Evolutionary conservation across 2,329 filamentous ascomycete species (phyloP), one percentile per base, ranked within the genome.

Genomic region (Alternaria rosae): DNA sequence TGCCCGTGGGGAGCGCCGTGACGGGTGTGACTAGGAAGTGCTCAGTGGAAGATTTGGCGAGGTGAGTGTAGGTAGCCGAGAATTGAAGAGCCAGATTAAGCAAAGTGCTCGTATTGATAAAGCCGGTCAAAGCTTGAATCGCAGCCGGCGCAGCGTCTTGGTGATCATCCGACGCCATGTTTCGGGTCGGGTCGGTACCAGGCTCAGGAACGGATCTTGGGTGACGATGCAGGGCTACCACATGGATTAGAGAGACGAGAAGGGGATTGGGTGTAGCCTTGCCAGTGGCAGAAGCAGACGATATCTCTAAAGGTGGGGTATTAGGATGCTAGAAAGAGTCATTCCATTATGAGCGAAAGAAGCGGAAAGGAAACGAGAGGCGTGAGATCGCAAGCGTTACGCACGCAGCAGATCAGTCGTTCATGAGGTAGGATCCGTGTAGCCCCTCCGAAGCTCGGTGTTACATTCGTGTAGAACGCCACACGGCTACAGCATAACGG

Each of bases 1-100:
- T 60, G 84, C 89, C 66, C 85, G 84, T 78, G 6, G 79, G 79
- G 15, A 81, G 66, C 4, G 74, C 75, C 38, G 78, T 80, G 13
- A 81, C 76, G 8, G 79, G 79, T 3, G 79, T 81, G 45, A 77
- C 72, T 20, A 81, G 66, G 55, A 81, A 81, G 65, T 81, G 79
- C 28, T 80, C 74, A 20, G 70, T 73, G 17, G 79, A 81, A 8
- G 61, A 66, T 38, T 69, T 73, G 20, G 78, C 78, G 8, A 80
- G 72, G 35, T 69, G 43, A 32, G 54, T 64, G 64, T 78, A 80
- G 17, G 76, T 79, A 42, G 74, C 72, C 58, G 78, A 76, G 64
- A 78, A 79, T 50, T 73, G 72, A 45, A 59, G 63, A 42, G 78
- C 76, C 52, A 80, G 65, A 57, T 74, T 67, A 20, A 79, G 73